These are phyloP conservation scores for Carnegiea gigantea DNA, from an alignment of 179 eudicot species.

Conservation along the genomic window DNA sequence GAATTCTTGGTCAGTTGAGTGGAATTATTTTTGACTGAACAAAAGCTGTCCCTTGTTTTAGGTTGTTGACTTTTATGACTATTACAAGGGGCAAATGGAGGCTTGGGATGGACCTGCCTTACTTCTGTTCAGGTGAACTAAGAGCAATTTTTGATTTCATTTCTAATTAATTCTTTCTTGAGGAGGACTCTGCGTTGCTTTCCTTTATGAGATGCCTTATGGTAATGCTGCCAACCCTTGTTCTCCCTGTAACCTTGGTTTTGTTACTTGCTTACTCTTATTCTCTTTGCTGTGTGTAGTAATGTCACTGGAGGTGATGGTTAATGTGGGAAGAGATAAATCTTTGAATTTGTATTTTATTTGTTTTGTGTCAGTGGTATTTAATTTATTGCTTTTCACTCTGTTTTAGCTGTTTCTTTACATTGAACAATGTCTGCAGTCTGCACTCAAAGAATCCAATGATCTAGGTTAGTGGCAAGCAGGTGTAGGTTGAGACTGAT, in stretches of 20 bases:
- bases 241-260: not conserved
- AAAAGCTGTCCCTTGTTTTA: constrained; percentile 28
- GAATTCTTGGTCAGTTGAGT: not conserved
- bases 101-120: constrained; percentile 99
- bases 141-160: not conserved
- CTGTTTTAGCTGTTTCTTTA: too few species aligned
- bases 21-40: constrained; percentile 18
- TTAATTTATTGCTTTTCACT: not conserved
- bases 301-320: not conserved
- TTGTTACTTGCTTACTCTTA: not conserved
- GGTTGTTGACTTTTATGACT: constrained; percentile 90
- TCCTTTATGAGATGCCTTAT: not conserved
- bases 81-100: constrained; percentile 99
- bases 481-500: constrained; percentile 2
- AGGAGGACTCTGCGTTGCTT: not conserved
- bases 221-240: not conserved
- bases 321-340: not conserved
- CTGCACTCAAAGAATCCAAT: not conserved
- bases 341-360: not conserved
- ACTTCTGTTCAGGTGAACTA: constrained; percentile 80
- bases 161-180: not conserved
- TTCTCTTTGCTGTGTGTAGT: not conserved
- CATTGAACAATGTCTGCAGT: not conserved
- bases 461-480: not conserved
- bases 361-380: too few species aligned